phyloP scores from a whole-genome alignment of 306 rosid genomes.

The Astragalus glycyphyllos region DNA sequence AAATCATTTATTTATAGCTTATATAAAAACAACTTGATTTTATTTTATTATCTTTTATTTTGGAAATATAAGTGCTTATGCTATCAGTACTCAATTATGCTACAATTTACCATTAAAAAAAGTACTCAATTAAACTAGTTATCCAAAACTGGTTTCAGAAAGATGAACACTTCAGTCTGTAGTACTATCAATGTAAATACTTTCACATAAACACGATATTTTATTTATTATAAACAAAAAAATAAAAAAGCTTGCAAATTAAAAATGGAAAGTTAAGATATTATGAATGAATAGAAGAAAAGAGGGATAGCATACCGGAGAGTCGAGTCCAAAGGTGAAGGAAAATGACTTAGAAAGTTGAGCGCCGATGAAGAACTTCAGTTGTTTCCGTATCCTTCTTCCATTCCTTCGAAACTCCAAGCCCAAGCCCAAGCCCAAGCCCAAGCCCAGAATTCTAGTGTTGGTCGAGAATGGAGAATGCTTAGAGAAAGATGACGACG shows the following conservation, averaged over 20 bases:
- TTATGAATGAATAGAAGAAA: background rate
- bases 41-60: too few relatives aligned
- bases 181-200: background rate
- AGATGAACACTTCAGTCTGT: background rate
- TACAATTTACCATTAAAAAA: too few relatives aligned
- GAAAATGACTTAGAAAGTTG: constrained; percentile 73
- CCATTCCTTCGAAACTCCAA: constrained; percentile 52
- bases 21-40: too few relatives aligned
- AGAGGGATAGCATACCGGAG: constrained; percentile 50
- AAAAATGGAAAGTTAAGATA: background rate
- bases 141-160: background rate
- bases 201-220: constrained; percentile 4
- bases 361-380: constrained; percentile 70
- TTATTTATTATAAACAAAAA: background rate
- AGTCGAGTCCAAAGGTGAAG: constrained; percentile 71
- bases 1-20: too few relatives aligned
- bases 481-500: constrained; percentile 49
- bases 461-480: constrained; percentile 48
- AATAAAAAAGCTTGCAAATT: constrained; percentile 5
- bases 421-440: constrained; percentile 49
- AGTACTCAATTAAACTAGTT: too few relatives aligned
- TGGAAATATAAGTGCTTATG: too few relatives aligned
- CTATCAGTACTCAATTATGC: too few relatives aligned
- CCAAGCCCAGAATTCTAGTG: constrained; percentile 47
- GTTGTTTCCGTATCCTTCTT: constrained; percentile 50